Conservation (phyloP, 192 early-diverging fungal species). For the Gaertneriomyces sp. region DNA sequence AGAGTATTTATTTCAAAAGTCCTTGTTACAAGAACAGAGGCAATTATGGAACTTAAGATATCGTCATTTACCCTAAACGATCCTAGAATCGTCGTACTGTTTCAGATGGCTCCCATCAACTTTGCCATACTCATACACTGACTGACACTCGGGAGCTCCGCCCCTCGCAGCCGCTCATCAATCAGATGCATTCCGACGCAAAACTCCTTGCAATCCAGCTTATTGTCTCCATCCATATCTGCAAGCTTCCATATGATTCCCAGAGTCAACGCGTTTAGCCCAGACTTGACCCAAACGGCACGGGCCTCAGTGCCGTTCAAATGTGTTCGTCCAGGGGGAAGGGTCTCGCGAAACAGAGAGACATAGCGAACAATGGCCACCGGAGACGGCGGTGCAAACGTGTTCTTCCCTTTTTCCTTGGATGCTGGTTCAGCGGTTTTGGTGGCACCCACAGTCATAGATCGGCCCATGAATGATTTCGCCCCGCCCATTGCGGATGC, state of each 20-base stretch:
- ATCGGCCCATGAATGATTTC: background rate
- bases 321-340: background rate
- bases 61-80: too few species aligned
- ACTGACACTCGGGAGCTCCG: background rate
- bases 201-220: slow-evolving; percentile 18
- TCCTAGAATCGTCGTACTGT: too few species aligned
- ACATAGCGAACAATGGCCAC: slow-evolving; percentile 17
- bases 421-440: background rate
- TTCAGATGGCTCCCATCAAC: too few species aligned
- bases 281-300: slow-evolving; percentile 18
- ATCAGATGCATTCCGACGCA: slow-evolving; percentile 27
- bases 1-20: too few species aligned
- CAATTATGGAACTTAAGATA: too few species aligned
- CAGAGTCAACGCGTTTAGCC: slow-evolving; percentile 14
- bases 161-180: slow-evolving; percentile 15
- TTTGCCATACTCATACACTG: background rate
- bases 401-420: background rate
- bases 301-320: slow-evolving; percentile 11
- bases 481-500: background rate
- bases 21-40: too few species aligned
- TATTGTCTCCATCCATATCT: slow-evolving; percentile 18
- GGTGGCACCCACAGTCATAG: too few species aligned
- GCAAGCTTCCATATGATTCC: slow-evolving; percentile 25
- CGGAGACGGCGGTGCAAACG: background rate
- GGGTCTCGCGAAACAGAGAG: slow-evolving; percentile 11